A percentile compares a stretch with the other conserved stretches of the same genome.
Conservation (phyloP, 805 yeast genomes). For the Ascoidea tarda region DNA sequence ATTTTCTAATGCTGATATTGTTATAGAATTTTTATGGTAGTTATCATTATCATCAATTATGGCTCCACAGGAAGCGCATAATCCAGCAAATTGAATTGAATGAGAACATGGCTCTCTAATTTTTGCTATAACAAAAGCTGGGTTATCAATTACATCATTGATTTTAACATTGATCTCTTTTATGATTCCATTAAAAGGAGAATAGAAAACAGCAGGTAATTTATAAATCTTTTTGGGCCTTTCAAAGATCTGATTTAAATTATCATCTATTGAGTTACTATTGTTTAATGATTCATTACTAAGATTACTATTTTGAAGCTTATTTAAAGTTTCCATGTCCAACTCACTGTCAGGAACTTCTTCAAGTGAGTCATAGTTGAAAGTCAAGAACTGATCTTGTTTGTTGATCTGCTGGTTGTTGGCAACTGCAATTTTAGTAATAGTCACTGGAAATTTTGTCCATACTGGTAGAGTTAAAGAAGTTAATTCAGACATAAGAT, state of each 20-base stretch:
- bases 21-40: slow-evolving; percentile 60
- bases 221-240: slow-evolving; percentile 30
- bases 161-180: slow-evolving; percentile 31
- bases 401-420: background rate
- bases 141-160: slow-evolving; percentile 47
- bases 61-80: slow-evolving; percentile 87
- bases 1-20: slow-evolving; percentile 82
- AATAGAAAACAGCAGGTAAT: slow-evolving; percentile 63
- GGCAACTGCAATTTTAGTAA: background rate
- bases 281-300: too few species aligned
- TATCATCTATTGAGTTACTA: too few species aligned
- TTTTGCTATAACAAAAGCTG: slow-evolving; percentile 30
- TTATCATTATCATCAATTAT: slow-evolving; percentile 61
- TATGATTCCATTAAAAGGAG: slow-evolving; percentile 68
- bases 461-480: background rate
- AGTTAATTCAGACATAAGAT: background rate
- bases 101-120: slow-evolving; percentile 81
- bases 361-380: background rate
- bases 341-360: background rate
- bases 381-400: background rate
- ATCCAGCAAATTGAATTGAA: slow-evolving; percentile 85
- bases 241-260: background rate
- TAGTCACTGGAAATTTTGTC: background rate
- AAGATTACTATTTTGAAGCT: background rate
- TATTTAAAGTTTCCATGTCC: background rate